Percentiles rank a stretch among this genome's conserved stretches.
phyloP scores from a whole-genome alignment of 1,139 yeast genomes.

The Blastobotrys serpentis region DNA sequence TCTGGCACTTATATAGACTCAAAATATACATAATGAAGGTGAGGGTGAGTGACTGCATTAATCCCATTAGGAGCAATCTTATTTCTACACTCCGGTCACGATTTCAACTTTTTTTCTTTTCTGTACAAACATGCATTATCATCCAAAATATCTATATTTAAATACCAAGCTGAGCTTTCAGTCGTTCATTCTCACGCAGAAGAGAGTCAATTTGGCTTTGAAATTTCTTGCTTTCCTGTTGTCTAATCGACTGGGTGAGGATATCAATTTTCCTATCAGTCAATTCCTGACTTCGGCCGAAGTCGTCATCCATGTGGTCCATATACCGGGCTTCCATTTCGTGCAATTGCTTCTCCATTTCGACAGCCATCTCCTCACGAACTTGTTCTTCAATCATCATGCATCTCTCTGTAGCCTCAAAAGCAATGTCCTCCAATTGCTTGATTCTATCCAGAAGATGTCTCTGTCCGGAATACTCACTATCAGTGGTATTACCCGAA shows the following conservation, averaged over 20 bases:
- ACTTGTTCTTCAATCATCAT: conserved; percentile 34
- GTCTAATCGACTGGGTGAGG: conserved; percentile 18
- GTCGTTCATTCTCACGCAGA: conserved; percentile 16
- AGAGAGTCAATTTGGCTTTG: conserved; percentile 20
- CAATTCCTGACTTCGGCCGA: conserved; percentile 28
- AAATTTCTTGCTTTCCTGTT: conserved; percentile 16
- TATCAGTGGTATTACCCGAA: conserved; percentile 11
- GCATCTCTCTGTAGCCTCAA: conserved; percentile 25
- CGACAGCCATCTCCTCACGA: conserved; percentile 37
- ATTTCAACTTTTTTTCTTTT: no score
- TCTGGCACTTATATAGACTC: no score
- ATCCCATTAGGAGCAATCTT: no score
- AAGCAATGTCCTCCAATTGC: conserved; percentile 31
- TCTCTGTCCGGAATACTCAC: conserved; percentile 9
- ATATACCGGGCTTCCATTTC: conserved; percentile 32
- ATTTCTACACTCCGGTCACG: no score
- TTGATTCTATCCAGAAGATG: conserved; percentile 21
- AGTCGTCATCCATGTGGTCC: conserved; percentile 31
- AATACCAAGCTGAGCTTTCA: conserved; percentile 7
- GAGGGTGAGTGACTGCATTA: no score
- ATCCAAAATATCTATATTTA: neutral
- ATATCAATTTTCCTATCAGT: conserved; percentile 30
- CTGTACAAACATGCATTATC: neutral
- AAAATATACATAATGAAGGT: no score
- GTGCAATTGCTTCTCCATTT: conserved; percentile 36